Percentiles rank a stretch among this genome's conserved stretches.
Conservation (phyloP, 768 basidiomycete genomes). For the Lactarius indigo region DNA sequence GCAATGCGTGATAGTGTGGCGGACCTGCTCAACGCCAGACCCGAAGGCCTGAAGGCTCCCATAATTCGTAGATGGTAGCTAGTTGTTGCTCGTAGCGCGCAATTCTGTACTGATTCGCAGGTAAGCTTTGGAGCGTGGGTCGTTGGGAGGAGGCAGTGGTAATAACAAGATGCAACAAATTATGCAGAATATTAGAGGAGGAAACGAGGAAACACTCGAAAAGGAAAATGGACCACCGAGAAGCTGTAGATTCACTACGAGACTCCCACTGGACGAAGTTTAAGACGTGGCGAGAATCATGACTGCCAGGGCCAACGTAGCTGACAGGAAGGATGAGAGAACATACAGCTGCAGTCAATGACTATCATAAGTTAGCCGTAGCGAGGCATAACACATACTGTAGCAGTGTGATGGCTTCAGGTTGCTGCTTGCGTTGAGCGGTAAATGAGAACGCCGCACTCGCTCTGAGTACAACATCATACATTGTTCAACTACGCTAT, state of each 20-base stretch:
- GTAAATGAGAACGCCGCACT: not conserved
- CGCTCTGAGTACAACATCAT: not conserved
- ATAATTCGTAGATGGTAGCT: too few relatives aligned
- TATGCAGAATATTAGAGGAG: constrained; percentile 82
- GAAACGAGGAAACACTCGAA: too few relatives aligned
- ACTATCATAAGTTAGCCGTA: too few relatives aligned
- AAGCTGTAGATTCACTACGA: too few relatives aligned
- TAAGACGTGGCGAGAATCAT: constrained; percentile 98
- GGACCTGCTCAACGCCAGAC: constrained; percentile 90
- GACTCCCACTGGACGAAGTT: too few relatives aligned
- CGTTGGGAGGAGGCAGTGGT: constrained; percentile 92
- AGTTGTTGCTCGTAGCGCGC: constrained; percentile 94
- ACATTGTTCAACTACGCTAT: not conserved
- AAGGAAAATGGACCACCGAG: too few relatives aligned
- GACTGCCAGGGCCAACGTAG: constrained; percentile 42
- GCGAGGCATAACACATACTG: too few relatives aligned
- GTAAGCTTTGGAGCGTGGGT: constrained; percentile 82
- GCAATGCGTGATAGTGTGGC: constrained; percentile 82
- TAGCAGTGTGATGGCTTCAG: too few relatives aligned
- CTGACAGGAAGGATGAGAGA: not conserved
- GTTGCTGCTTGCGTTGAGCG: not conserved
- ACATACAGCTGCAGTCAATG: constrained; percentile 80
- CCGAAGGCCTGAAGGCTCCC: constrained; percentile 83
- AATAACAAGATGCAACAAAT: constrained; percentile 92
- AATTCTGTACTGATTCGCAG: constrained; percentile 88